Conservation (phyloP, 2,329 filamentous ascomycete species). For the Scytalidium sp. region DNA sequence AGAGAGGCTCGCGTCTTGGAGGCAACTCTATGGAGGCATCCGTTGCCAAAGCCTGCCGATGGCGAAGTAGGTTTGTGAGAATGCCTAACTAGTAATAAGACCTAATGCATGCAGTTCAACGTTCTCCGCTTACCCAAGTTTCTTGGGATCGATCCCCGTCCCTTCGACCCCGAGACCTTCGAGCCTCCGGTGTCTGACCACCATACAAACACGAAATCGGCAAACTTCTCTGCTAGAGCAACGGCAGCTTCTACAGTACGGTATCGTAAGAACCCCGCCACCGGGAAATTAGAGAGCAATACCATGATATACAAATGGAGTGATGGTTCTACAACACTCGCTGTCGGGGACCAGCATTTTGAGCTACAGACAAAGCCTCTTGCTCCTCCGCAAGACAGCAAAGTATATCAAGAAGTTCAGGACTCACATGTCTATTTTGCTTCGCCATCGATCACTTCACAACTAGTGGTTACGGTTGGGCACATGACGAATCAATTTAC, state of each 20-base stretch:
- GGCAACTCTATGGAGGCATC: slow-evolving; percentile 64
- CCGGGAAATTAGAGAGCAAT: slow-evolving; percentile 69
- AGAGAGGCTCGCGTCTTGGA: slow-evolving; percentile 56
- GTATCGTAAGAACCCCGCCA: slow-evolving; percentile 64
- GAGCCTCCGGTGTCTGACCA: slow-evolving; percentile 59
- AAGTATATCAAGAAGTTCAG: slow-evolving; percentile 62
- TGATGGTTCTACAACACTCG: slow-evolving; percentile 72
- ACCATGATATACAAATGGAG: slow-evolving; percentile 74
- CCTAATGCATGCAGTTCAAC: slow-evolving; percentile 52
- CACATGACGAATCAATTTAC: slow-evolving; percentile 73
- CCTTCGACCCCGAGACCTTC: slow-evolving; percentile 65
- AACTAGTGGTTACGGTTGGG: slow-evolving; percentile 68
- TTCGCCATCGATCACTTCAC: slow-evolving; percentile 65
- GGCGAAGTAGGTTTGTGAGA: slow-evolving; percentile 51
- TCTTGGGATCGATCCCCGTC: slow-evolving; percentile 64
- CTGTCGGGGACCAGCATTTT: slow-evolving; percentile 74
- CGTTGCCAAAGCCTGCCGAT: slow-evolving; percentile 67
- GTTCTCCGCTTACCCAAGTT: slow-evolving; percentile 71
- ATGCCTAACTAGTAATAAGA: not conserved
- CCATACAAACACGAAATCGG: slow-evolving; percentile 42
- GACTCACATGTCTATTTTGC: slow-evolving; percentile 77
- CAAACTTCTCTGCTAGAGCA: slow-evolving; percentile 51
- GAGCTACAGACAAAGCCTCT: slow-evolving; percentile 69
- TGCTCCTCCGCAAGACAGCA: slow-evolving; percentile 51
- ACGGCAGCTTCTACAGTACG: slow-evolving; percentile 65